Conservation (phyloP, 495 filamentous ascomycete genomes). For the Penicillium simplicissimum region DNA sequence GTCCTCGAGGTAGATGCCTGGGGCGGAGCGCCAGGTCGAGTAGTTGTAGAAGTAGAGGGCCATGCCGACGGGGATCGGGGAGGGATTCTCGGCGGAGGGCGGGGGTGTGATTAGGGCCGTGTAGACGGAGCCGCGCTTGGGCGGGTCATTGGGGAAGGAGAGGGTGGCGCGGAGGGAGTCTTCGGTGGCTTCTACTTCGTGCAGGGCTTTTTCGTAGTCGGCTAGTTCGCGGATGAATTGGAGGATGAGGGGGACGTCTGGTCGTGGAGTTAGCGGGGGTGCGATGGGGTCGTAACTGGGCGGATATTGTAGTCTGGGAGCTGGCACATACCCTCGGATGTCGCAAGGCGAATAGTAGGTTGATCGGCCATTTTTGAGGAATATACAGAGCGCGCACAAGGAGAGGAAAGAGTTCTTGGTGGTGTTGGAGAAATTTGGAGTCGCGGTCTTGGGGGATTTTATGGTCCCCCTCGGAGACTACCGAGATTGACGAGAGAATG, state of each 20-base stretch:
- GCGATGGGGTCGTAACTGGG: not conserved
- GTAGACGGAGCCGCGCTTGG: conserved; percentile 43
- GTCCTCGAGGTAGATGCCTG: conserved; percentile 95
- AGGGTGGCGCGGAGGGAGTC: conserved; percentile 72
- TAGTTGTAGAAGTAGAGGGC: conserved; percentile 74
- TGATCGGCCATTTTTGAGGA: conserved; percentile 32
- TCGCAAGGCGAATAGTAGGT: conserved; percentile 52
- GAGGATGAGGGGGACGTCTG: conserved; percentile 83
- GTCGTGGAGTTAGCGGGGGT: conserved; percentile 8
- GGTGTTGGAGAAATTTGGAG: conserved; percentile 6
- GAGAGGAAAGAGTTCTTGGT: not conserved
- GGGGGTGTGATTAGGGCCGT: conserved; percentile 45
- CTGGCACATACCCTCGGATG: conserved; percentile 38
- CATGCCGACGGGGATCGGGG: conserved; percentile 53
- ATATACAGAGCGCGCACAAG: too few relatives aligned
- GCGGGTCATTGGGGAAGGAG: conserved; percentile 61
- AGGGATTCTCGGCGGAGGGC: conserved; percentile 27
- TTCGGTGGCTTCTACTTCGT: conserved; percentile 78
- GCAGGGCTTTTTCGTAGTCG: conserved; percentile 71
- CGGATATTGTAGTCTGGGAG: not conserved
- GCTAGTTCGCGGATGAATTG: conserved; percentile 85
- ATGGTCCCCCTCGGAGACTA: not conserved
- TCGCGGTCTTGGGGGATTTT: not conserved
- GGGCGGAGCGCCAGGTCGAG: conserved; percentile 79
- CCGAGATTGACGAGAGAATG: not conserved